phyloP scores from a whole-genome alignment of 176 grass and related monocot species.

The Otatea glauca region DNA sequence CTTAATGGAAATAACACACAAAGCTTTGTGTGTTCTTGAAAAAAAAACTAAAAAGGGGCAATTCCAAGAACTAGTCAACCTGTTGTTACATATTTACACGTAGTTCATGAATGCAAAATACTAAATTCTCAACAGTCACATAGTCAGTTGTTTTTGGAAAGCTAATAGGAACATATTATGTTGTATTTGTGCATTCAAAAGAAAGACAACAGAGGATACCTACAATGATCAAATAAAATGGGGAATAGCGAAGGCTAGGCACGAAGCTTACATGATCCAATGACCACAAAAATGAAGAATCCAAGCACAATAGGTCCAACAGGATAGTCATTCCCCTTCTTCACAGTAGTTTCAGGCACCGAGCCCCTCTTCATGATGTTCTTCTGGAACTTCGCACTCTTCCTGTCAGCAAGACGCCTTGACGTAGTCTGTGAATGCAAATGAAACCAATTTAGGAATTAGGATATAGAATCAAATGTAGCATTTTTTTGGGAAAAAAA shows the following conservation, averaged over 20 bases:
- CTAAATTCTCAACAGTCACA: not conserved
- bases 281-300: constrained; percentile 68
- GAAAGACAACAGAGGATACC: not conserved
- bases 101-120: constrained; percentile 1
- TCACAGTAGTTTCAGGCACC: constrained; percentile 60
- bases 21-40: no score
- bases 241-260: constrained; percentile 5
- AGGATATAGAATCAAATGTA: not conserved
- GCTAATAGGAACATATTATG: not conserved
- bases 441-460: constrained; percentile 23
- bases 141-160: constrained; percentile 3
- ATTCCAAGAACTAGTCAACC: not conserved
- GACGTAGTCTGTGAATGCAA: constrained; percentile 57
- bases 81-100: not conserved
- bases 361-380: constrained; percentile 57
- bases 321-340: constrained; percentile 68
- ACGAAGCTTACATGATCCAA: constrained; percentile 58
- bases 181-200: not conserved
- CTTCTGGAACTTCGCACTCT: constrained; percentile 66
- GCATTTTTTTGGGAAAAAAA: not conserved
- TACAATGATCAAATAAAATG: not conserved
- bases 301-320: constrained; percentile 66
- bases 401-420: constrained; percentile 65
- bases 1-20: no score
- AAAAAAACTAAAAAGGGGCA: not conserved